Conservation (phyloP, 2,329 filamentous ascomycete species). For the Botrytis fragariae region DNA sequence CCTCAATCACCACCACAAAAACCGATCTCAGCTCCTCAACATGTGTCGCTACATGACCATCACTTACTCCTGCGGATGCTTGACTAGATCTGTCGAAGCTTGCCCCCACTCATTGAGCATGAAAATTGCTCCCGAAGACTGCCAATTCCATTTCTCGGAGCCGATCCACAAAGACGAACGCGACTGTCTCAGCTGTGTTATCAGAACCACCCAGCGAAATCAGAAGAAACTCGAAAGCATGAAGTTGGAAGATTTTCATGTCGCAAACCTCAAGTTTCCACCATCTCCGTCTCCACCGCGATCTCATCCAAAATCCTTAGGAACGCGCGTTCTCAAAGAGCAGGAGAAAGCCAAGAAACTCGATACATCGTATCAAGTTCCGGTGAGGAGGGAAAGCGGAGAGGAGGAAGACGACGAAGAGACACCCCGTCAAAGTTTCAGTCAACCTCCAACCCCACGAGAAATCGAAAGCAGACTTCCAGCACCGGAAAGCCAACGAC, state of each 20-base stretch:
- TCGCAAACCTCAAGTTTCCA: neutral
- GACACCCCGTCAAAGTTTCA: neutral
- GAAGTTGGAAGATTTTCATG: neutral
- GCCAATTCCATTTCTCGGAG: neutral
- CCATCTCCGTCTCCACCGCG: neutral
- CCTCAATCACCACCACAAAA: neutral
- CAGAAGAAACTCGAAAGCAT: neutral
- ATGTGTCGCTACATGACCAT: neutral
- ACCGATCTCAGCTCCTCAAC: neutral
- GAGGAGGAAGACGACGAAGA: neutral
- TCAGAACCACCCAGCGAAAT: neutral
- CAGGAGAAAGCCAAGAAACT: neutral
- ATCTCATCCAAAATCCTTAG: neutral
- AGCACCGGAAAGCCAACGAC: neutral
- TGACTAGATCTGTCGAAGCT: neutral
- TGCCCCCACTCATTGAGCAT: neutral
- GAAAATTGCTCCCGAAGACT: neutral
- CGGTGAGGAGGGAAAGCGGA: neutral
- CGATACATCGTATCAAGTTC: neutral
- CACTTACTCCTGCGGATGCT: neutral
- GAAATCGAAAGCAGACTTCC: neutral
- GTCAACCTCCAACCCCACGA: neutral
- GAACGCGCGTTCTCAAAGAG: neutral
- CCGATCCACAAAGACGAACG: fast-evolving
- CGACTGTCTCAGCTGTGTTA: neutral